Evolutionary conservation across 208 protist species (phyloP), one percentile per base, ranked within the genome.

Genomic region (Leishmania tropica): DNA sequence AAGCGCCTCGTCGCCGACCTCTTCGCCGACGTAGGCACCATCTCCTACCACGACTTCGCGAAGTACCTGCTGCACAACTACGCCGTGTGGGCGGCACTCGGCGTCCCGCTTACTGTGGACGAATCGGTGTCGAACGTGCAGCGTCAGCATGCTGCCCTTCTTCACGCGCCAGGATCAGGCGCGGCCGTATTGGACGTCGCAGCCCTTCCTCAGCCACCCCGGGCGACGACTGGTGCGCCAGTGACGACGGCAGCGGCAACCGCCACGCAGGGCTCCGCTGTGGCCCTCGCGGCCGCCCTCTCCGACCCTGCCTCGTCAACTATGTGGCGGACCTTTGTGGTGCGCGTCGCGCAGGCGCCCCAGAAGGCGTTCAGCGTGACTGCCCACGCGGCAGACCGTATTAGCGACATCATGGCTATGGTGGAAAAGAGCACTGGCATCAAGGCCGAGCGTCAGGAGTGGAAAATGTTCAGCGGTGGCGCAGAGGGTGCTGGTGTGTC

Each of bases 311-410:
- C 28, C 8, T 76, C 78, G 1, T 48, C 86, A 2, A 70, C 51
- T 48, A 74, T 76, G 40, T 89, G 86, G 83, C 86, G 86, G 56
- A 86, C 79, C 45, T 85, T 88, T 77, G 85, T 88, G 68, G 82
- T 89, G 58, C 92, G 92, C 7, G 89, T 96, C 35, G 85, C 86
- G 75, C 42, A 88, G 64, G 91, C 86, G 2, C 78, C 83, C 13
- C 81, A 92, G 31, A 96, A 95, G 83, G 88, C 84, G 21, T 98
- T 96, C 80, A 95, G 90, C 74, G 95, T 98, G 8, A 98, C 95
- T 37, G 93, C 93, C 28, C 92, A 96, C 81, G 87, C 95, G 37
- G 87, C 87, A 48, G 95, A 98, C 84, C 87, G 77, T 21, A 81
- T 98, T 35, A 74, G 80, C 17, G 92, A 96, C 60, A 93, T 94